phyloP scores from a whole-genome alignment of 169 alveolate genomes.

The Neospora caninum region DNA sequence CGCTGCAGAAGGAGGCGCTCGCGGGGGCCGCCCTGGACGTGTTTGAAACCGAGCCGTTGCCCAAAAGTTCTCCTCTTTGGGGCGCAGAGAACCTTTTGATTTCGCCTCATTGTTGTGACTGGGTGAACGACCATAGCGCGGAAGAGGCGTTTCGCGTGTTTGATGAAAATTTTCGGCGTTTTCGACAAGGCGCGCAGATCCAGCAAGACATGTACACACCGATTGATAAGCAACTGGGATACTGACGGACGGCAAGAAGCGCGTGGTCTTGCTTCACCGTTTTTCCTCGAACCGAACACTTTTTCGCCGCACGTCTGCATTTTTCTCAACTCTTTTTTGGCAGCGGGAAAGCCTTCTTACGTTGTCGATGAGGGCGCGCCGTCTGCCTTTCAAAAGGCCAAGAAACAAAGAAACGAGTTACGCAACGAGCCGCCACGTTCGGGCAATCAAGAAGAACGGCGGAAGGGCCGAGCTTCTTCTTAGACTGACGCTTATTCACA shows the following conservation, averaged over 20 bases:
- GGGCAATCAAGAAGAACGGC: too few relatives aligned
- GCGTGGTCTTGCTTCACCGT: not conserved
- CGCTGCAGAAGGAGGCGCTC: slow-evolving; percentile 21
- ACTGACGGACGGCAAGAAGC: not conserved
- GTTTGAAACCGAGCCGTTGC: slow-evolving; percentile 74
- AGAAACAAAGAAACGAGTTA: too few relatives aligned
- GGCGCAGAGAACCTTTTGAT: slow-evolving; percentile 60
- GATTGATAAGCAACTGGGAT: not conserved
- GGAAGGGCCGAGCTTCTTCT: too few relatives aligned
- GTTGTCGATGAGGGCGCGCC: too few relatives aligned
- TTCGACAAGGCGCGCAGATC: not conserved
- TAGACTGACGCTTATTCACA: too few relatives aligned
- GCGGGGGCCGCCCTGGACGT: slow-evolving; percentile 77
- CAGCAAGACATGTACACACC: slow-evolving; percentile 26
- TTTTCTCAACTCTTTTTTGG: too few relatives aligned
- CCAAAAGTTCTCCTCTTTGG: slow-evolving; percentile 71
- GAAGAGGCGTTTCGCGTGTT: not conserved
- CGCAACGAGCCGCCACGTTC: too few relatives aligned
- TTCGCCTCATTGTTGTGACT: slow-evolving; percentile 71
- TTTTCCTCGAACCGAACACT: too few relatives aligned
- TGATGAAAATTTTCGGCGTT: not conserved
- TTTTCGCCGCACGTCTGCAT: too few relatives aligned
- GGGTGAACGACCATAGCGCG: slow-evolving; percentile 49
- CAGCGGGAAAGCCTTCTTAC: too few relatives aligned
- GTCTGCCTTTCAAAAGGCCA: too few relatives aligned